Percentiles rank a stretch among this genome's conserved stretches.
Evolutionary conservation across 345 rosid genomes (phyloP).

Genomic region (Microthlaspi erraticum): DNA sequence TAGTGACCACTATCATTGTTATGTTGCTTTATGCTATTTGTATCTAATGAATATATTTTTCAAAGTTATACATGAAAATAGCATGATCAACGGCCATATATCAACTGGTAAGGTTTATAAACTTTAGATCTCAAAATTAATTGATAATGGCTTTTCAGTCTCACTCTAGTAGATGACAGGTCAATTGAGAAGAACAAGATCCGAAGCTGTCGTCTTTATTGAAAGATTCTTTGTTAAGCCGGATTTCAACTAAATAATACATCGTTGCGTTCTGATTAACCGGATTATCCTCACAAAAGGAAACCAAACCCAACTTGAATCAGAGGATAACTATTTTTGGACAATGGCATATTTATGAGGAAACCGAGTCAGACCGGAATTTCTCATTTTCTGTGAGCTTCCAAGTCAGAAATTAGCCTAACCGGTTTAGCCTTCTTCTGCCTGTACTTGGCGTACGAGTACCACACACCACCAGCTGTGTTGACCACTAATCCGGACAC

Average conservation of each 20-base stretch:
- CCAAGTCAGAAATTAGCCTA: slow-evolving; percentile 60
- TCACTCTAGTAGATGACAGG: neutral
- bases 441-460: slow-evolving; percentile 80
- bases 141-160: neutral
- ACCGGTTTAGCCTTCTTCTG: slow-evolving; percentile 71
- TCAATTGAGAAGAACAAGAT: neutral
- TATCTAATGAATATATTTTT: no score
- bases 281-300: neutral
- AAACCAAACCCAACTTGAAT: neutral
- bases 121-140: neutral
- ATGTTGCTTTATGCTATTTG: no score
- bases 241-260: slow-evolving; percentile 4
- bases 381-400: slow-evolving; percentile 65
- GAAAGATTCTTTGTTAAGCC: neutral
- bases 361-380: slow-evolving; percentile 2
- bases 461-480: slow-evolving; percentile 96
- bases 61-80: no score
- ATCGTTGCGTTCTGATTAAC: slow-evolving; percentile 2
- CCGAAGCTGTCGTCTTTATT: neutral
- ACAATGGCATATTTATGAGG: neutral
- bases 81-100: neutral
- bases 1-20: no score
- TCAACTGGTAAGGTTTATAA: neutral
- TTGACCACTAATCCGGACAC: slow-evolving; percentile 84
- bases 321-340: slow-evolving; percentile 14